phyloP scores from a whole-genome alignment of 1,139 yeast genomes.

The Yamadazyma jaroonii region DNA sequence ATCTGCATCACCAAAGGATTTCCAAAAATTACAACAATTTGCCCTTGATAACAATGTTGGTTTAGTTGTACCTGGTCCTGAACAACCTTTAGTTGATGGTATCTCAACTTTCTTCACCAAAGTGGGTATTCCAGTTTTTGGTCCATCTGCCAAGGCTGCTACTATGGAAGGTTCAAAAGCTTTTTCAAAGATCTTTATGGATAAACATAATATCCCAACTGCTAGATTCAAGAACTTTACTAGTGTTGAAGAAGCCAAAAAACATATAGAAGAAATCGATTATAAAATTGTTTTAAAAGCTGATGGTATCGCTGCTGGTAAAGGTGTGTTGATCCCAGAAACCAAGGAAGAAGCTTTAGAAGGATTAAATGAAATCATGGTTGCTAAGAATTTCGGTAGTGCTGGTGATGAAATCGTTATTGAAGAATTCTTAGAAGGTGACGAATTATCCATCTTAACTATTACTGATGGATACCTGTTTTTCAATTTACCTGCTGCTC shows the following conservation, averaged over 20 bases:
- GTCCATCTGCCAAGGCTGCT: conserved; percentile 90
- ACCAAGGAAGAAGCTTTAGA: conserved; percentile 78
- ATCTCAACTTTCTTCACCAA: conserved; percentile 64
- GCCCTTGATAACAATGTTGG: conserved; percentile 66
- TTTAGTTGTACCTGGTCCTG: conserved; percentile 97
- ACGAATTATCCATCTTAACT: conserved; percentile 90
- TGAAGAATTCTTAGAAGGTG: conserved; percentile 96
- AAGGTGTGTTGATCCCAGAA: conserved; percentile 93
- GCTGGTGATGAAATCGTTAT: conserved; percentile 98
- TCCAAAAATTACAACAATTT: conserved; percentile 57
- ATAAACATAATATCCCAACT: conserved; percentile 86
- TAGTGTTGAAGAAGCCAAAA: conserved; percentile 68
- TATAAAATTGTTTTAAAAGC: conserved; percentile 92
- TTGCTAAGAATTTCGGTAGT: conserved; percentile 79
- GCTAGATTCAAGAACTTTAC: conserved; percentile 85
- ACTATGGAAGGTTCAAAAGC: conserved; percentile 97
- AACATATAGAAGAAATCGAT: conserved; percentile 62
- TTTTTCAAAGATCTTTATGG: conserved; percentile 92
- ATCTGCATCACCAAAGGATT: conserved; percentile 58
- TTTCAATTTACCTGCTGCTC: conserved; percentile 93
- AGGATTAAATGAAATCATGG: conserved; percentile 88
- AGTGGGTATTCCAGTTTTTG: conserved; percentile 93
- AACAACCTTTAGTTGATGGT: conserved; percentile 96
- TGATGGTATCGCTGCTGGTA: conserved; percentile 98
- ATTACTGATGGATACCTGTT: conserved; percentile 92